phyloP scores from a whole-genome alignment of 257 asterid species.

The Gentiana dahurica region DNA sequence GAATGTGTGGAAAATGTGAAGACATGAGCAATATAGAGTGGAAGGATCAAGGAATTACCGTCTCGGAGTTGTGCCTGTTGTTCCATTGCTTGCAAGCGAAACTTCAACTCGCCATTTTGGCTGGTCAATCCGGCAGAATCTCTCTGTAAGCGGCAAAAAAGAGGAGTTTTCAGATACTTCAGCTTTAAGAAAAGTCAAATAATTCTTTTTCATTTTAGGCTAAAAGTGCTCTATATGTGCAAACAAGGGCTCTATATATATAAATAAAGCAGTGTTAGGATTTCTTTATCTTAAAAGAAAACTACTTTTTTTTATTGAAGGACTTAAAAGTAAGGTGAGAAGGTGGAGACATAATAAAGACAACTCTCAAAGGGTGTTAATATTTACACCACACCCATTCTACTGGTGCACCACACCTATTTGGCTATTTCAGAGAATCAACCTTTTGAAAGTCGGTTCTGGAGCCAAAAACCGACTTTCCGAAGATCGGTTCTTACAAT shows the following conservation, averaged over 20 bases:
- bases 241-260: too few species aligned
- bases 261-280: too few species aligned
- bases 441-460: too few species aligned
- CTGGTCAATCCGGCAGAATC: slow-evolving; percentile 50
- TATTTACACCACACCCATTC: too few species aligned
- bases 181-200: background rate
- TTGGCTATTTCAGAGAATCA: too few species aligned
- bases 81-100: slow-evolving; percentile 63
- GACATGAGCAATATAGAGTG: background rate
- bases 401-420: too few species aligned
- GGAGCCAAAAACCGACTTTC: too few species aligned
- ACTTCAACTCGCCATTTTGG: slow-evolving; percentile 55
- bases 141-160: slow-evolving; percentile 25
- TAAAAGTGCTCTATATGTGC: background rate
- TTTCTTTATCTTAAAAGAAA: too few species aligned
- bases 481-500: too few species aligned
- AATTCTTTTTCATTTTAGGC: background rate
- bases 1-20: background rate
- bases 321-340: background rate
- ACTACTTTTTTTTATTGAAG: too few species aligned
- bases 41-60: slow-evolving; percentile 22
- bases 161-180: background rate
- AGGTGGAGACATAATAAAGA: background rate
- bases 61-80: slow-evolving; percentile 71
- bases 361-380: too few species aligned